Percentiles rank a stretch among this genome's conserved stretches.
Conservation (phyloP, 2,329 filamentous ascomycete genomes). For the Fusarium globosum region DNA sequence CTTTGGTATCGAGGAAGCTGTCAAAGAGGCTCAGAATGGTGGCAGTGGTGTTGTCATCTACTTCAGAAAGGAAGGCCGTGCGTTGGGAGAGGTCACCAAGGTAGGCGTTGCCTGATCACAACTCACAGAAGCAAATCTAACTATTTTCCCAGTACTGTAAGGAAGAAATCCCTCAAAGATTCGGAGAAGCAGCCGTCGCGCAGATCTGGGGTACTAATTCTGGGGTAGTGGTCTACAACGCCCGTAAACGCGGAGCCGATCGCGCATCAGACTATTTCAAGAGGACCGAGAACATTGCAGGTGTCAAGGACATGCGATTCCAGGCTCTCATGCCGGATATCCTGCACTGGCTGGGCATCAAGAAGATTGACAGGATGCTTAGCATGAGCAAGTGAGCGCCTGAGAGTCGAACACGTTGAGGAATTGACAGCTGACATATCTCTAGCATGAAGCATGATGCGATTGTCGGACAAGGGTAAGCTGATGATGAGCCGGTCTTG, state of each 20-base stretch:
- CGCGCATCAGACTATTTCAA: conserved; percentile 94
- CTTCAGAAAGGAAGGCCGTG: conserved; percentile 96
- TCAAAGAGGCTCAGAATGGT: conserved; percentile 94
- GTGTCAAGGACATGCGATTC: conserved; percentile 97
- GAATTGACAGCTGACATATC: conserved; percentile 42
- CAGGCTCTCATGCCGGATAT: conserved; percentile 98
- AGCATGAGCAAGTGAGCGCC: conserved; percentile 93
- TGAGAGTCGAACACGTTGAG: conserved; percentile 15
- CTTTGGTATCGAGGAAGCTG: conserved; percentile 96
- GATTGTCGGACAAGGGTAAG: conserved; percentile 82
- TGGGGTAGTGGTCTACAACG: conserved; percentile 74
- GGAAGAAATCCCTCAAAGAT: conserved; percentile 8
- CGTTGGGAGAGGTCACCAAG: conserved; percentile 94
- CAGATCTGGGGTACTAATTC: conserved; percentile 35
- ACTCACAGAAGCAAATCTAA: conserved; percentile 28
- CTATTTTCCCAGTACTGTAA: conserved; percentile 37
- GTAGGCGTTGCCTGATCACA: conserved; percentile 63
- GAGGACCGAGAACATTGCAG: conserved; percentile 97
- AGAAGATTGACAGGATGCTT: conserved; percentile 97
- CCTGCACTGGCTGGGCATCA: conserved; percentile 97
- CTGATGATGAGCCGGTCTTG: conserved; percentile 17
- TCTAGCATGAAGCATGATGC: conserved; percentile 89
- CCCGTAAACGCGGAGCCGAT: conserved; percentile 81
- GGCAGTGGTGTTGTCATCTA: conserved; percentile 97
- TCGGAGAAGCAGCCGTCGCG: conserved; percentile 1